phyloP scores from a whole-genome alignment of 2,329 filamentous ascomycete genomes.

The Talaromyces rugulosus region DNA sequence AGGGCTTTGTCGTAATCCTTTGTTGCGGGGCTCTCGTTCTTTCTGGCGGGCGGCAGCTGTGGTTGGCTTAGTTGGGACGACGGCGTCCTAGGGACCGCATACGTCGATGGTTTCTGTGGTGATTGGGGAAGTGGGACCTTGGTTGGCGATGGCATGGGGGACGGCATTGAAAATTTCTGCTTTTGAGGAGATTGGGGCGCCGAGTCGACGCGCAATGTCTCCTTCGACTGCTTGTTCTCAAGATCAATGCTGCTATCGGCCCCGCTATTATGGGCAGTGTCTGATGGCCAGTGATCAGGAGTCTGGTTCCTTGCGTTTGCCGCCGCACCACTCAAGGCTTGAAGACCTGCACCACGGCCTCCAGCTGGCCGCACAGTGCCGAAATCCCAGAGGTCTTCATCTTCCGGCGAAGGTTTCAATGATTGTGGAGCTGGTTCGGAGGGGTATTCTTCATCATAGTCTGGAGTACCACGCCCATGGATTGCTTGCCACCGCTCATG shows the following conservation, averaged over 20 bases:
- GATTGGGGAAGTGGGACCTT: conserved; percentile 60
- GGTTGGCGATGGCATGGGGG: conserved; percentile 48
- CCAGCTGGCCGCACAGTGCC: conserved; percentile 80
- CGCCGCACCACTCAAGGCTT: conserved; percentile 74
- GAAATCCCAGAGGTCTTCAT: conserved; percentile 97
- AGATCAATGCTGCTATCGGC: conserved; percentile 19
- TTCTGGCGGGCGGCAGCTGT: conserved; percentile 34
- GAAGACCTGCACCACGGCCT: conserved; percentile 60
- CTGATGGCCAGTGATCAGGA: conserved; percentile 37
- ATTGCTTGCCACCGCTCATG: conserved; percentile 81
- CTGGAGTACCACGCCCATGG: conserved; percentile 68
- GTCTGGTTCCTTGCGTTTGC: conserved; percentile 68
- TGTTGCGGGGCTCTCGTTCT: conserved; percentile 33
- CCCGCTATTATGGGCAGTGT: not conserved
- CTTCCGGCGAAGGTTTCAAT: conserved; percentile 45
- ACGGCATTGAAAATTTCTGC: conserved; percentile 35
- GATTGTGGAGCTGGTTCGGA: conserved; percentile 28
- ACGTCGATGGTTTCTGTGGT: conserved; percentile 52
- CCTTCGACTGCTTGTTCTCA: conserved; percentile 22
- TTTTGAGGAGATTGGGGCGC: conserved; percentile 57
- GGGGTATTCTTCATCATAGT: conserved; percentile 56
- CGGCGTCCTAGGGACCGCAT: conserved; percentile 46
- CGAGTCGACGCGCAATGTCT: conserved; percentile 45
- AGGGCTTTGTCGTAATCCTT: conserved; percentile 39
- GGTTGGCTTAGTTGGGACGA: conserved; percentile 34